phyloP scores from a whole-genome alignment of 768 basidiomycete genomes.

The Calocera viscosa region DNA sequence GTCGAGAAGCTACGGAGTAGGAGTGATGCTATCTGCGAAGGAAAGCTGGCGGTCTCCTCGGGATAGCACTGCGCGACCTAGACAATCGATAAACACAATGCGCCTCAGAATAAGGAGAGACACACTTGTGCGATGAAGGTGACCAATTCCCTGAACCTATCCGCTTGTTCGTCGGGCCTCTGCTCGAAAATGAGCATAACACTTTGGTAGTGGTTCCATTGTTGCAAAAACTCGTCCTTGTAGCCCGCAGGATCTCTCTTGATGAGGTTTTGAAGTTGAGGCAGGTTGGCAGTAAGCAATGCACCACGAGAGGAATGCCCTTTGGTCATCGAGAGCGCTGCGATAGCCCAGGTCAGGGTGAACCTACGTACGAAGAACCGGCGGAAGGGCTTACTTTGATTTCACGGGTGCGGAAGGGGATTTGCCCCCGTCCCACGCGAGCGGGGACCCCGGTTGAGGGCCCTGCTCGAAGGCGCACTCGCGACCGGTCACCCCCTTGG shows the following conservation, averaged over 20 bases:
- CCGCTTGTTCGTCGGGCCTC: conserved; percentile 66
- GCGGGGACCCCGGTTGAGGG: no score
- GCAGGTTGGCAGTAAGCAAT: conserved; percentile 76
- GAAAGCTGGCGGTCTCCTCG: conserved; percentile 74
- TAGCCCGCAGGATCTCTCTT: conserved; percentile 85
- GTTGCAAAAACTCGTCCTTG: conserved; percentile 89
- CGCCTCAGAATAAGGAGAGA: neutral
- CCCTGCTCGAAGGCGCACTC: no score
- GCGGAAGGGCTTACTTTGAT: no score
- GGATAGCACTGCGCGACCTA: conserved; percentile 91
- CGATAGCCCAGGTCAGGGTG: no score
- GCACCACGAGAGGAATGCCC: conserved; percentile 39
- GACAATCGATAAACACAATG: neutral
- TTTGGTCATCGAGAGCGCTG: neutral
- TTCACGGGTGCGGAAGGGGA: no score
- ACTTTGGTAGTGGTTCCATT: conserved; percentile 91
- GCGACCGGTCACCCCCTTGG: no score
- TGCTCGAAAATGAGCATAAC: conserved; percentile 73
- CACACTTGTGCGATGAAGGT: conserved; percentile 77
- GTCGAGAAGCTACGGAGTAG: conserved; percentile 67
- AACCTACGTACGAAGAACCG: no score
- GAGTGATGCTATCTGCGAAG: conserved; percentile 61
- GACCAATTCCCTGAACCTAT: conserved; percentile 76
- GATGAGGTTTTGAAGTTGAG: conserved; percentile 92
- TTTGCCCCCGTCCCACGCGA: no score